phyloP scores from a whole-genome alignment of 1,284 basidiomycete species.

The Naganishia sp. region DNA sequence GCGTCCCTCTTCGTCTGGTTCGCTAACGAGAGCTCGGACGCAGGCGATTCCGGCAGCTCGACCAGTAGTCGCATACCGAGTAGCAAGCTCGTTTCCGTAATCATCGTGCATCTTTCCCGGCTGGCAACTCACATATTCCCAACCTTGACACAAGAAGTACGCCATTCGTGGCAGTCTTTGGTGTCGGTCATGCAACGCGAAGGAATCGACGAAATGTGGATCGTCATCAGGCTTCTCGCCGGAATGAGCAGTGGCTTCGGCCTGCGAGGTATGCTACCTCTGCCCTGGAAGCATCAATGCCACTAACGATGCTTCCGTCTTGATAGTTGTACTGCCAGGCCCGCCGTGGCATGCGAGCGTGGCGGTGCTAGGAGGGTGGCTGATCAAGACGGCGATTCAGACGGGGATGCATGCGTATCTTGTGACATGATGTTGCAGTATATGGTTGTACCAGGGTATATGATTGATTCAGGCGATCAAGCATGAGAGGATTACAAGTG shows the following conservation, averaged over 20 bases:
- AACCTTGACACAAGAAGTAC: not conserved
- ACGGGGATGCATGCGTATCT: slow-evolving; percentile 19
- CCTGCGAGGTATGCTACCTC: slow-evolving; percentile 57
- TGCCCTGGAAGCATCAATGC: not conserved
- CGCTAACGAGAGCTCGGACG: slow-evolving; percentile 53
- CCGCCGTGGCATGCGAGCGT: slow-evolving; percentile 70
- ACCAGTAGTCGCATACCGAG: not conserved
- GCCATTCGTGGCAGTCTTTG: slow-evolving; percentile 11
- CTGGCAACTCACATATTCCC: not conserved
- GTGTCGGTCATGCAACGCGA: slow-evolving; percentile 8
- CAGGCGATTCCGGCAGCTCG: slow-evolving; percentile 34
- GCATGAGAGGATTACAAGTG: no score
- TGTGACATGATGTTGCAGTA: not conserved
- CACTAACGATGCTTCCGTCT: not conserved
- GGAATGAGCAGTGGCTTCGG: slow-evolving; percentile 79
- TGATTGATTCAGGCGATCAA: no score
- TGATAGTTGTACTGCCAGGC: slow-evolving; percentile 43
- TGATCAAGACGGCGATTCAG: slow-evolving; percentile 56
- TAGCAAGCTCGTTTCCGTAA: not conserved
- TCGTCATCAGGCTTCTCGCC: slow-evolving; percentile 77
- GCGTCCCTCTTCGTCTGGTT: slow-evolving; percentile 81
- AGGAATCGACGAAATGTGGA: slow-evolving; percentile 74
- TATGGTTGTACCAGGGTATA: not conserved
- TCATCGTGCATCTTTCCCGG: not conserved
- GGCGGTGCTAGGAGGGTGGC: slow-evolving; percentile 77